phyloP scores from a whole-genome alignment of 2,329 filamentous ascomycete genomes.

The Geosmithia flava region DNA sequence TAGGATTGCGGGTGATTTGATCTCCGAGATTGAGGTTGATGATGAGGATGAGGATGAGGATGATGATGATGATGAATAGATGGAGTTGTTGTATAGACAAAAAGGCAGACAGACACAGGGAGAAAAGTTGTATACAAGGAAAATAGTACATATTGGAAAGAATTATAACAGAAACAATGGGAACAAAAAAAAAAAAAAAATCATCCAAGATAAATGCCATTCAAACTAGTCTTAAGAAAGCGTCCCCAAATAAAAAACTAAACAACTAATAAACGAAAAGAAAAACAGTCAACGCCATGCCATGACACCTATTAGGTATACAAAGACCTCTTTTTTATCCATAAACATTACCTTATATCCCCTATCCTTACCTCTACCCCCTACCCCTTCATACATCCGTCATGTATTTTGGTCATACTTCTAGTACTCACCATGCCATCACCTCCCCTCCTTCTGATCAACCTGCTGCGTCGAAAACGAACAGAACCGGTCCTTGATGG shows the following conservation, averaged over 20 bases:
- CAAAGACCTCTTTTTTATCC: neutral
- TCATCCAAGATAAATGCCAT: no score
- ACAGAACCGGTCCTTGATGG: constrained; percentile 89
- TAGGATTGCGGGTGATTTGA: constrained; percentile 52
- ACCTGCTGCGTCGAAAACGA: constrained; percentile 66
- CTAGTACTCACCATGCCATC: neutral
- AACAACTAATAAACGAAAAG: neutral
- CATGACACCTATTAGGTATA: neutral
- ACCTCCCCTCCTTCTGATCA: constrained; percentile 33
- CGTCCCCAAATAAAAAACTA: no score
- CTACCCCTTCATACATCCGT: neutral
- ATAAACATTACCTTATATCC: neutral
- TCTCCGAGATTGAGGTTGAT: constrained; percentile 49
- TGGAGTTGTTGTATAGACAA: neutral
- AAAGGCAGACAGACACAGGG: neutral
- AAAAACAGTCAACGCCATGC: neutral
- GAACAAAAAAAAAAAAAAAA: neutral
- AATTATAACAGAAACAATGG: neutral
- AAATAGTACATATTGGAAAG: neutral
- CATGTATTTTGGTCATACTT: neutral
- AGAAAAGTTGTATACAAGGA: neutral
- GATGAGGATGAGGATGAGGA: constrained; percentile 5
- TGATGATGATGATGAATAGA: neutral
- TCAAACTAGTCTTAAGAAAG: no score
- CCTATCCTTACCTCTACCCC: neutral